Percentiles rank a stretch among this genome's conserved stretches.
phyloP scores from a whole-genome alignment of 345 rosid genomes.

The Citrus reticulata region DNA sequence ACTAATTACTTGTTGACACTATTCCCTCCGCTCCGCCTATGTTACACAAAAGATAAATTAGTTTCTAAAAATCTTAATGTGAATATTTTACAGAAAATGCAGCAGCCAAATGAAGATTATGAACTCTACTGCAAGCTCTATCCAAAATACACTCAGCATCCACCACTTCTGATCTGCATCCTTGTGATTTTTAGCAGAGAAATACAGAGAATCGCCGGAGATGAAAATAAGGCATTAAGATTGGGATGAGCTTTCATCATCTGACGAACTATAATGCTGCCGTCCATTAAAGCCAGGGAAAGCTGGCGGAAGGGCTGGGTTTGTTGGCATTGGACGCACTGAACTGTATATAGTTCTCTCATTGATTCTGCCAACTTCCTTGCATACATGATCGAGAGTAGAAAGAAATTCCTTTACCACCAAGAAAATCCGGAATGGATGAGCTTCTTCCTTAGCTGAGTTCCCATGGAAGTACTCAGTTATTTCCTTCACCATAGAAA shows the following conservation, averaged over 20 bases:
- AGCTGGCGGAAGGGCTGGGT: constrained; percentile 32
- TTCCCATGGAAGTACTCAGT: constrained; percentile 94
- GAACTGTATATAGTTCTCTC: constrained; percentile 71
- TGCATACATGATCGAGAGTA: constrained; percentile 87
- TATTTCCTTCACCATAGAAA: constrained; percentile 63
- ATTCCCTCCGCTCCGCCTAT: neutral
- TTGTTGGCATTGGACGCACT: constrained; percentile 37
- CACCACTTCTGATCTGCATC: neutral
- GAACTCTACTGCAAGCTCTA: neutral
- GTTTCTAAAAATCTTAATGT: neutral
- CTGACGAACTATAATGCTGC: constrained; percentile 36
- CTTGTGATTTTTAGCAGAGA: neutral
- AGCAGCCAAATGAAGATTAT: neutral
- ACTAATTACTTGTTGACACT: neutral
- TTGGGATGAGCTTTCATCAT: constrained; percentile 32
- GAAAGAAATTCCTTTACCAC: constrained; percentile 87
- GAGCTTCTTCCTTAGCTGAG: constrained; percentile 73
- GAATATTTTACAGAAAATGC: constrained; percentile 2
- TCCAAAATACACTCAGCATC: neutral
- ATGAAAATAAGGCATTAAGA: neutral
- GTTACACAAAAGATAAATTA: constrained; percentile 2
- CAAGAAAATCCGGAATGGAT: constrained; percentile 64
- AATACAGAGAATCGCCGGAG: neutral
- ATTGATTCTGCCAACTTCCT: constrained; percentile 81
- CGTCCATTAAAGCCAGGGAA: constrained; percentile 41